Evolutionary conservation across 2,329 filamentous ascomycete genomes (phyloP).

Genomic region (Colletotrichum spinosum): DNA sequence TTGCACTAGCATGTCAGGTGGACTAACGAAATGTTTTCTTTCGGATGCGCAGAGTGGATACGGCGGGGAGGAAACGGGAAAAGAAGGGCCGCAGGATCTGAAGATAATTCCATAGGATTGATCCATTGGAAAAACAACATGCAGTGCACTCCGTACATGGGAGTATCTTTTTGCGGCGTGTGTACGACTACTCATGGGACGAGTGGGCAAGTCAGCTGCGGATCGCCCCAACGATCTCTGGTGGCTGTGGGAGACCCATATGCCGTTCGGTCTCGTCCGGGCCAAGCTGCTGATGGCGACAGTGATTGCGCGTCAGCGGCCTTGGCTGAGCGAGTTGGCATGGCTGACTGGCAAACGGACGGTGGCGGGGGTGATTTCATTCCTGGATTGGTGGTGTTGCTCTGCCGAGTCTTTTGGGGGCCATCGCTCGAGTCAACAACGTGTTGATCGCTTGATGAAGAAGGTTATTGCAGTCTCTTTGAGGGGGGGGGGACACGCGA

Average conservation of each 20-base stretch:
- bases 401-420: neutral
- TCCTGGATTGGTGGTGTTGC: neutral
- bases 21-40: neutral
- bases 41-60: constrained; percentile 18
- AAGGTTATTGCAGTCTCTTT: too few relatives aligned
- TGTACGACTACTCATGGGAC: neutral
- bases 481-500: too few relatives aligned
- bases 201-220: neutral
- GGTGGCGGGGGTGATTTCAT: constrained; percentile 8
- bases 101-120: neutral
- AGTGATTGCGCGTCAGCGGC: constrained; percentile 38
- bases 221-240: constrained; percentile 8
- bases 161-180: neutral
- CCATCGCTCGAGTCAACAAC: constrained; percentile 7
- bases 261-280: constrained; percentile 33
- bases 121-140: too few relatives aligned
- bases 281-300: constrained; percentile 34
- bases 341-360: constrained; percentile 19
- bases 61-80: constrained; percentile 26
- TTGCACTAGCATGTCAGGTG: too few relatives aligned
- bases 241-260: constrained; percentile 10
- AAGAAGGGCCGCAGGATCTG: constrained; percentile 19
- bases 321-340: constrained; percentile 31
- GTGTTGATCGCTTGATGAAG: too few relatives aligned
- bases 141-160: too few relatives aligned